These are phyloP conservation scores for Tulasnella sp. DNA, from an alignment of 768 basidiomycete genomes.

Conservation along the genomic window DNA sequence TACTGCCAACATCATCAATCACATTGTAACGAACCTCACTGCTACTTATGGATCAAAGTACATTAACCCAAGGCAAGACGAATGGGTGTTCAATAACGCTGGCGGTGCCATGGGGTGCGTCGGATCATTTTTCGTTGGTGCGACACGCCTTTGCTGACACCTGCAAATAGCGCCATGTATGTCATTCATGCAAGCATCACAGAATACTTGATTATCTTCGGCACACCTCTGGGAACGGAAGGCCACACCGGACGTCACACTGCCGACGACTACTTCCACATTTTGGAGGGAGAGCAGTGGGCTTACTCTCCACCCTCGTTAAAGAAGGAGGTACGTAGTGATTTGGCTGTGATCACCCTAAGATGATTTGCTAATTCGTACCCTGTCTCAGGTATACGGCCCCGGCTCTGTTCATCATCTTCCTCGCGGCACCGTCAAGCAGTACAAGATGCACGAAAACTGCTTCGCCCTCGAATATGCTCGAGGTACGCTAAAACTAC, in stretches of 20 bases:
- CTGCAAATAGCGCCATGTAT: constrained; percentile 62
- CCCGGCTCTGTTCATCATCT: constrained; percentile 82
- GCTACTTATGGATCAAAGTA: constrained; percentile 53
- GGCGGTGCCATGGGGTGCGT: constrained; percentile 86
- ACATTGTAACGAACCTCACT: constrained; percentile 77
- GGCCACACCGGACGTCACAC: constrained; percentile 92
- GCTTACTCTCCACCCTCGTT: constrained; percentile 77
- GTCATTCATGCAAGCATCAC: constrained; percentile 94
- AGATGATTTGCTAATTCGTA: background rate
- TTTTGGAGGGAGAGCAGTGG: constrained; percentile 90
- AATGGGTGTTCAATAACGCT: constrained; percentile 97
- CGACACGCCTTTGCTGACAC: background rate
- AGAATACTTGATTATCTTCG: constrained; percentile 94
- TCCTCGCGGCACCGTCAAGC: constrained; percentile 76
- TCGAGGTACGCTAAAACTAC: constrained; percentile 54
- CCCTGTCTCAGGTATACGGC: constrained; percentile 43
- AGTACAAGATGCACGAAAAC: constrained; percentile 96
- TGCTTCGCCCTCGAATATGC: constrained; percentile 96
- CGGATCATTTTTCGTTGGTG: background rate
- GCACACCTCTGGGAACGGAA: constrained; percentile 93
- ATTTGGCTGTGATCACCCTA: background rate
- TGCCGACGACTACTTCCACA: constrained; percentile 97
- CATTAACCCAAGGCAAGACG: constrained; percentile 49
- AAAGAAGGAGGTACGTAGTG: constrained; percentile 56
- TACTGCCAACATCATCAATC: constrained; percentile 63